Evolutionary conservation across 2,329 filamentous ascomycete species (phyloP), one percentile per base, ranked within the genome.

Genomic region (Chalara sp.): DNA sequence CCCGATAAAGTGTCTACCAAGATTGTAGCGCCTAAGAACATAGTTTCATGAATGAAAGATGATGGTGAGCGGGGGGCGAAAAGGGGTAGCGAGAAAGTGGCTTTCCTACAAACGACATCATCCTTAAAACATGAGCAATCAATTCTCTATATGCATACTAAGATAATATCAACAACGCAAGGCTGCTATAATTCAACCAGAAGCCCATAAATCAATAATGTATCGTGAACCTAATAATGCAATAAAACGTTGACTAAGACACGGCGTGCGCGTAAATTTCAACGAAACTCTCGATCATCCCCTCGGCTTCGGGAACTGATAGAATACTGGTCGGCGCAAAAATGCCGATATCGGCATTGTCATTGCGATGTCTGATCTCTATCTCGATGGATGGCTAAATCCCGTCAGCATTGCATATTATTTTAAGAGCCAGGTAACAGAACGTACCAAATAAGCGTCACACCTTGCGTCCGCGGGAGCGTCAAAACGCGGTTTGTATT

Each of bases 341-440:
- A 7, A 67, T 48, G 3, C 63, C 62, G 42, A 67, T 49, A 51
- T 65, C 63, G 12, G 65, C 48, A 13, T 46, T 48, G 11, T 53
- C 53, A 13, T 48, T 54, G 6, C 55, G 47, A 41, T 63, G 60
- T 43, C 59, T 55, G 0, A 67, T 44, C 41, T 67, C 64, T 30
- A 67, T 49, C 61, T 67, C 64, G 5, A 66, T 48, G 1, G 62
- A 55, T 35, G 61, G 53, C 63, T 66, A 39, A 33, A 41, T 28
- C n/a, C 8, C 7, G 30, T 55, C 53, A 55, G 44, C 7, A 32
- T 29, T 21, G 21, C 21, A 28, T 43, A 6, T 31, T 21, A 46
- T 33, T 37, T 35, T 13, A 32, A 45, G 12, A 21, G 39, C 11
- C n/a, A 32, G n/a, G n/a, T 6, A 31, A 11, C 31, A 32, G 46